Base-by-base conservation (phyloP, 352 stramenopile species). In the Aphanomyces cochlioides region DNA sequence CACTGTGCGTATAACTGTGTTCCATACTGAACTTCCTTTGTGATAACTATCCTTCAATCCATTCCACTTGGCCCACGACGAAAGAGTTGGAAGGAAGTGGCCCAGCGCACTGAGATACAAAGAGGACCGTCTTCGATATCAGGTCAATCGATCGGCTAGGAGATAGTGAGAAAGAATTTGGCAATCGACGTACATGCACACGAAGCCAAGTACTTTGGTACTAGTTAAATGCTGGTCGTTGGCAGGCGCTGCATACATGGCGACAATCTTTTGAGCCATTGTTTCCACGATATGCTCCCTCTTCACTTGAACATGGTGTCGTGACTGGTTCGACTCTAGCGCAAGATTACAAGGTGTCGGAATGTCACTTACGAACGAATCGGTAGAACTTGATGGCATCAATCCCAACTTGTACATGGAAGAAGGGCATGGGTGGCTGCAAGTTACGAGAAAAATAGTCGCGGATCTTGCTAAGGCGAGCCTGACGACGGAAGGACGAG, bases 31-130 rank as follows among this genome's bases (percentile, higher is more conserved):
- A 28, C 28, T 28, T 28, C 28, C 28, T 28, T 28, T 28, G 28
- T 28, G 28, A 28, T 28, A 28, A 2, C 28, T 28, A 28, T 28
- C 28, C 28, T 28, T 28, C 43, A 50, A 50, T 50, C 50, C 50
- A 58, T 36, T 58, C 15, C 7, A 58, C 17, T 58, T 58, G 50
- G 21, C 50, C 50, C 17, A 58, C 17, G 1, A 58, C 8, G 21
- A 58, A 58, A 19, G 19, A 28, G 7, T 58, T 58, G 50, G 50
- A 58, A 12, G 50, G 50, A 36, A 58, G 50, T 36, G 50, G 7
- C 17, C 50, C 50, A 19, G 50, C 15, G 15, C 50, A 36, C 15
- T 1, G 50, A 8, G 50, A 58, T 7, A 58, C 50, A 19, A 58
- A 58, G 15, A 58, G 2, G 15, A 58, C 17, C 19, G 50, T 58